Percentiles rank a stretch among this genome's conserved stretches.
phyloP scores from a whole-genome alignment of 352 stramenopile genomes.

The Blastocystis sp. region DNA sequence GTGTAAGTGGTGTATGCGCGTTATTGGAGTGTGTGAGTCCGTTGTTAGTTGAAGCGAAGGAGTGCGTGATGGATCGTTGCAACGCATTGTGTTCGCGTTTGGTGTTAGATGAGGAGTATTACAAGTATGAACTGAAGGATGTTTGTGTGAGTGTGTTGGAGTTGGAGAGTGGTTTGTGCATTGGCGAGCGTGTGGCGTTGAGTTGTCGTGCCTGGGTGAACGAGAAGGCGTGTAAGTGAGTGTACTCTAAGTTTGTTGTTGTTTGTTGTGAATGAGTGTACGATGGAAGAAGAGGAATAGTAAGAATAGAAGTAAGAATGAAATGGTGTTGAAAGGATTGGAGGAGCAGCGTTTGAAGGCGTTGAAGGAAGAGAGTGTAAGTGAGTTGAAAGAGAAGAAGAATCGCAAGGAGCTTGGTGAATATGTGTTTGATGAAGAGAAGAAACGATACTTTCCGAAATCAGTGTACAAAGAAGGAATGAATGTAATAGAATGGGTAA shows the following conservation, averaged over 20 bases:
- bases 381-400: background rate
- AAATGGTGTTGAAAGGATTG: background rate
- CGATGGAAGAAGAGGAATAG: background rate
- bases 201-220: background rate
- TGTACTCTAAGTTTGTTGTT: background rate
- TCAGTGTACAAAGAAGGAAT: constrained; percentile 15
- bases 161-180: background rate
- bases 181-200: background rate
- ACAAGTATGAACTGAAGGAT: background rate
- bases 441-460: constrained; percentile 43
- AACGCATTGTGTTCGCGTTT: background rate
- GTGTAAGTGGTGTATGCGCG: background rate
- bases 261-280: background rate
- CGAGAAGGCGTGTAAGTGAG: background rate
- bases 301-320: background rate
- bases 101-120: background rate
- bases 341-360: background rate
- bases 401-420: background rate
- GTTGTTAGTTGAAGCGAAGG: background rate
- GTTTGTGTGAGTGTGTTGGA: background rate
- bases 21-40: background rate
- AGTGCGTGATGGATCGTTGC: background rate
- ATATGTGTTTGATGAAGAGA: constrained; percentile 41
- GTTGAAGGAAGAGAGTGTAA: background rate
- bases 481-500: background rate